Evolutionary conservation across 1,139 yeast species (phyloP).

Genomic region (Hansenula sp.): DNA sequence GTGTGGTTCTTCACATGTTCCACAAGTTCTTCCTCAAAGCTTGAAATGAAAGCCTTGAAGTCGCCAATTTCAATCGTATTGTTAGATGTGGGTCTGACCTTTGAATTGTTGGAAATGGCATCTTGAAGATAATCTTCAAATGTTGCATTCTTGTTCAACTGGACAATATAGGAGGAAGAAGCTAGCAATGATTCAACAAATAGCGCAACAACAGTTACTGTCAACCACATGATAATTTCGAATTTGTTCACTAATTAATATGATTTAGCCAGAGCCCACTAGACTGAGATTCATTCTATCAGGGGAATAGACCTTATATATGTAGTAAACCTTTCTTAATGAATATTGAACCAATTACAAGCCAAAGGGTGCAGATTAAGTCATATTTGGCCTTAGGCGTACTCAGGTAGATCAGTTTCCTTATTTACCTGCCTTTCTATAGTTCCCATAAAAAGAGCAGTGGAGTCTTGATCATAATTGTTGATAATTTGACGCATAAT

Average conservation of each 20-base stretch:
- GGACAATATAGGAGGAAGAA: neutral
- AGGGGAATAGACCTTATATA: too few relatives aligned
- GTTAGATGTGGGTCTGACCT: neutral
- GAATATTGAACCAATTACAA: too few relatives aligned
- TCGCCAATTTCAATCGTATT: slow-evolving; percentile 30
- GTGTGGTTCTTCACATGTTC: slow-evolving; percentile 41
- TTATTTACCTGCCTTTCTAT: too few relatives aligned
- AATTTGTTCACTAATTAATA: too few relatives aligned
- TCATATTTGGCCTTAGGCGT: too few relatives aligned
- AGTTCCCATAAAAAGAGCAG: too few relatives aligned
- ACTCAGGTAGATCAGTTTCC: too few relatives aligned
- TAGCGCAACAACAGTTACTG: neutral
- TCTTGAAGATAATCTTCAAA: neutral
- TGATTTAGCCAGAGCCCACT: too few relatives aligned
- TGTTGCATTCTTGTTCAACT: neutral
- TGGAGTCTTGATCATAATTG: too few relatives aligned
- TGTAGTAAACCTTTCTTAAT: too few relatives aligned
- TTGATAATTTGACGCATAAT: slow-evolving; percentile 29
- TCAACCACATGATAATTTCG: neutral
- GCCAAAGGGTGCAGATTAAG: too few relatives aligned
- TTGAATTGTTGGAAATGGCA: neutral
- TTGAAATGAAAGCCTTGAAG: slow-evolving; percentile 57
- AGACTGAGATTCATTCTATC: too few relatives aligned
- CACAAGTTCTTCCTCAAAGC: slow-evolving; percentile 43
- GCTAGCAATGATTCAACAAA: neutral